Evolutionary conservation across 345 rosid genomes (phyloP).

Genomic region (Chamaenerion angustifolium): DNA sequence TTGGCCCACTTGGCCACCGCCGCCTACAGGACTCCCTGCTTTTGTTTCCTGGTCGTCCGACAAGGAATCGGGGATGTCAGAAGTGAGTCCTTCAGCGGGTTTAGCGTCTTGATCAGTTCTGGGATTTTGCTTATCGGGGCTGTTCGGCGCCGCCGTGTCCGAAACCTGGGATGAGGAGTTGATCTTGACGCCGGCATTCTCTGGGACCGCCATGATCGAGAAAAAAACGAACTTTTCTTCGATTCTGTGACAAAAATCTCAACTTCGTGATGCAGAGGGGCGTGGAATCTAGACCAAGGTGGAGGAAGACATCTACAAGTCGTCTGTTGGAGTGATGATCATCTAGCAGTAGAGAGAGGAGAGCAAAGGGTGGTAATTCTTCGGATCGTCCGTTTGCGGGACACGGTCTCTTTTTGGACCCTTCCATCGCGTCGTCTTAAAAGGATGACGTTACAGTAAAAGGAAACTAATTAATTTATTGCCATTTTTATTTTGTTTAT

Average conservation of each 20-base stretch:
- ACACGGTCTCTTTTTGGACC: conserved; percentile 19
- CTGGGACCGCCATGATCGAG: conserved; percentile 72
- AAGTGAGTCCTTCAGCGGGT: conserved; percentile 8
- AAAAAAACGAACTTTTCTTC: too few relatives aligned
- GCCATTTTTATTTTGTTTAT: too few relatives aligned
- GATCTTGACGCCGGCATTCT: conserved; percentile 72
- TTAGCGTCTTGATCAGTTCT: conserved; percentile 25
- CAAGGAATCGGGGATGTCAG: not conserved
- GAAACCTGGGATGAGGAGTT: conserved; percentile 52
- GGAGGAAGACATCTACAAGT: too few relatives aligned
- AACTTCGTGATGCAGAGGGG: too few relatives aligned
- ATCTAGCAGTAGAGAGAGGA: not conserved
- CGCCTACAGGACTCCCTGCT: conserved; percentile 3
- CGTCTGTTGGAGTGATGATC: too few relatives aligned
- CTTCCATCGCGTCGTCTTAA: not conserved
- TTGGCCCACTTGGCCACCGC: conserved; percentile 12
- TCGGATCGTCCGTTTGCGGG: conserved; percentile 32
- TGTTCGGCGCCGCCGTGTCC: conserved; percentile 20
- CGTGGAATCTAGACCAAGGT: too few relatives aligned
- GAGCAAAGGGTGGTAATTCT: not conserved
- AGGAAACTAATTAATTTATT: too few relatives aligned
- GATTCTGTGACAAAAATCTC: too few relatives aligned
- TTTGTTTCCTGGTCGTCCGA: not conserved
- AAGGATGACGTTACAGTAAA: not conserved
- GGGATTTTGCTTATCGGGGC: conserved; percentile 45